Base-by-base conservation (phyloP, 768 basidiomycete species). In the Lactarius hengduanensis region DNA sequence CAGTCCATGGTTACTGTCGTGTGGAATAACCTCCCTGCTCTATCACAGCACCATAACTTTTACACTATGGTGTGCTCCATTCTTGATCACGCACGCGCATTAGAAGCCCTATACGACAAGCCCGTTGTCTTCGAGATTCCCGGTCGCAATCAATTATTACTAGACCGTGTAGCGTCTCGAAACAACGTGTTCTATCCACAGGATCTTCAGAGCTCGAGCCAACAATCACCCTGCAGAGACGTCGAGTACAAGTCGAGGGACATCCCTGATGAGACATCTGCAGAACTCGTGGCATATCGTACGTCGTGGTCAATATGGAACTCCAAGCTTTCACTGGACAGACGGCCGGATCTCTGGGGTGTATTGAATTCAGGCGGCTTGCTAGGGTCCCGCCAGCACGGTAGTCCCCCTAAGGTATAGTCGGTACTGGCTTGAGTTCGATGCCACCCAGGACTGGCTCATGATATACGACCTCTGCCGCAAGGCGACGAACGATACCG, bases 11-110 rank as follows among this genome's bases (percentile, higher is more conserved):
- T 22, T 7, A 47, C 20, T 1, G 57, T 67, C 3, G 34, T 10
- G n/a, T 67, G 66, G 66, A 54, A 54, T 8, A 18, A 58, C n/a
- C 62, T 67, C 13, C 66, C 66, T 0, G 47, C 38, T 8, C 53
- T 67, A 18, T 57, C 62, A 1, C 66, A 67, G 11, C 61, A 64
- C 9, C 62, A 67, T 20, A 32, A 41, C 40, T 67, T 67, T 15
- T 54, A 20, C 50, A 15, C 9, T 2, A 26, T 18, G 34, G 61
- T 34, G 1, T 20, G 26, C 16, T 4, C 15, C 43, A 63, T 64
- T 16, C 47, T 67, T 3, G 61, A 50, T 16, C 65, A 66, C 9
- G 65, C 65, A 10, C 34, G 26, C 10, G 45, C 36, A 6, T 8
- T 66, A 10, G 55, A 66, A 59, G 38, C 28, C 43, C 36, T 66